phyloP scores from a whole-genome alignment of 371 early-diverging fungal genomes.

The Syncephalastrum monosporum region DNA sequence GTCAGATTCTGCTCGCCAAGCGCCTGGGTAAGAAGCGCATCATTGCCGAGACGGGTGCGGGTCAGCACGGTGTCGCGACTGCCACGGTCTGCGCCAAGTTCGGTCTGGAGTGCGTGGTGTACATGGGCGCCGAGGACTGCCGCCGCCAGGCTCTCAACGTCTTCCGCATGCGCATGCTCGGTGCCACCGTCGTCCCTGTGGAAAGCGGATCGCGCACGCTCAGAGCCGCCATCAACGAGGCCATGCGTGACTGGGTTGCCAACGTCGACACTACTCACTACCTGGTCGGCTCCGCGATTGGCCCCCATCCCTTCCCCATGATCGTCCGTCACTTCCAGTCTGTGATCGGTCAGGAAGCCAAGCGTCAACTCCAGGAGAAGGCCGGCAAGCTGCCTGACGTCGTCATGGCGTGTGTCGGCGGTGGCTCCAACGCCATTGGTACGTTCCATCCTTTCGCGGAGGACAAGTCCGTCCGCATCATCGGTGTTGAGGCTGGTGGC shows the following conservation, averaged over 20 bases:
- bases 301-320: constrained; percentile 93
- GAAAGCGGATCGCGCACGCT: constrained; percentile 78
- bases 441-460: constrained; percentile 94
- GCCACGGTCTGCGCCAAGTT: constrained; percentile 98
- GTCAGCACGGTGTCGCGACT: constrained; percentile 98
- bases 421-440: constrained; percentile 94
- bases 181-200: constrained; percentile 91
- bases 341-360: constrained; percentile 87
- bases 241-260: constrained; percentile 98
- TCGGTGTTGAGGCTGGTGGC: constrained; percentile 96
- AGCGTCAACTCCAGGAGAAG: constrained; percentile 78
- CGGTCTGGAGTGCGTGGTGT: constrained; percentile 92
- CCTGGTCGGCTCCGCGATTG: constrained; percentile 95
- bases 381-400: constrained; percentile 87
- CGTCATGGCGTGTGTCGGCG: constrained; percentile 94
- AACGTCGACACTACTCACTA: constrained; percentile 94
- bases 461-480: constrained; percentile 76
- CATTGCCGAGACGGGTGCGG: constrained; percentile 98
- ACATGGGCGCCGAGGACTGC: constrained; percentile 97
- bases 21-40: constrained; percentile 95
- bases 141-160: constrained; percentile 94
- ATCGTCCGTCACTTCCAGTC: constrained; percentile 97
- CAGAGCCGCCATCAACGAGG: constrained; percentile 98
- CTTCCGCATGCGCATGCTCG: constrained; percentile 93
- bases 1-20: constrained; percentile 91